Evolutionary conservation across 1,284 basidiomycete genomes (phyloP).

Genomic region (Cryptococcus floricola): DNA sequence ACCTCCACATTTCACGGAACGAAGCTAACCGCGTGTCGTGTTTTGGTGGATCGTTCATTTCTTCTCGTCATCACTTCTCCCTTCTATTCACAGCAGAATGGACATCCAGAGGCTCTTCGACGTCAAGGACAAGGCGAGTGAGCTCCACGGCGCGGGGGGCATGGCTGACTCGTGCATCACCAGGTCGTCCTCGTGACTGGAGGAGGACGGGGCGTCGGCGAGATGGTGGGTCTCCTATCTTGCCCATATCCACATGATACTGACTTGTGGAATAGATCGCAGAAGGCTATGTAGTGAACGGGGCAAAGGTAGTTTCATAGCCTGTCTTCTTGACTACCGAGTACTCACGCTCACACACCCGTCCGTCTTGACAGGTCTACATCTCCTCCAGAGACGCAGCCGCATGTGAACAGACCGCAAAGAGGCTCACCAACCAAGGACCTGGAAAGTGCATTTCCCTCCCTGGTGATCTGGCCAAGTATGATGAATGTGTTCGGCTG

Average conservation of each 20-base stretch:
- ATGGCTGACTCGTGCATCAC: conserved; percentile 1
- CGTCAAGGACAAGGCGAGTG: conserved; percentile 55
- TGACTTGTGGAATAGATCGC: conserved; percentile 56
- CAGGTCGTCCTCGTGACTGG: conserved; percentile 63
- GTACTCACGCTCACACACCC: neutral
- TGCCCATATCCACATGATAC: neutral
- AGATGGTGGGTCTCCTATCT: conserved; percentile 55
- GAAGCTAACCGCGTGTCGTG: too few relatives aligned
- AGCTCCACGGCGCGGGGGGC: neutral
- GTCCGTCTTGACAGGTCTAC: conserved; percentile 55
- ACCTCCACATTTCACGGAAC: too few relatives aligned
- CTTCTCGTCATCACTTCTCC: too few relatives aligned
- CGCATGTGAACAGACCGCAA: conserved; percentile 59
- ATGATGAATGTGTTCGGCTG: conserved; percentile 58
- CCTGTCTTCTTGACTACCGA: neutral
- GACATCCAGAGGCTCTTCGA: conserved; percentile 54
- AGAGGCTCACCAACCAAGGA: conserved; percentile 57
- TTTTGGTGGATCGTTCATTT: too few relatives aligned
- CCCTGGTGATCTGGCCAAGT: conserved; percentile 60
- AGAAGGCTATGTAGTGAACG: conserved; percentile 62
- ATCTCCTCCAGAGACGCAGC: conserved; percentile 62
- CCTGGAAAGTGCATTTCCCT: conserved; percentile 60
- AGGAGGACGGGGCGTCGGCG: conserved; percentile 67
- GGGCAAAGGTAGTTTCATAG: conserved; percentile 54
- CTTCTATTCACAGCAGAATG: conserved; percentile 3